phyloP scores from a whole-genome alignment of 441 rosid genomes.

The Omphalea diandra region DNA sequence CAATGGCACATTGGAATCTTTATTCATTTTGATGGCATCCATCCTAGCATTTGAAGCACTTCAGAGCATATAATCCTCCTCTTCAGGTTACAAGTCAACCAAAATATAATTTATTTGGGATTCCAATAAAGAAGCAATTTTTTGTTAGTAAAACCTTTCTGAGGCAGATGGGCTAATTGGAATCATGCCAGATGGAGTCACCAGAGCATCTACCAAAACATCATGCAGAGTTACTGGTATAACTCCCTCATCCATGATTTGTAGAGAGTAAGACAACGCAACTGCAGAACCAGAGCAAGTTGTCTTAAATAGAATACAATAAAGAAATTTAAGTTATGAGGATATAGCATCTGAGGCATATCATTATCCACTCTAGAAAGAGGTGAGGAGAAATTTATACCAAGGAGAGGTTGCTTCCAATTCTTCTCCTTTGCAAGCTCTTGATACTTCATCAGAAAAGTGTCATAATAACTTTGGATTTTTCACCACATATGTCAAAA shows the following conservation, averaged over 20 bases:
- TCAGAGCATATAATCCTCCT: conserved; percentile 7
- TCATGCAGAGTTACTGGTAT: conserved; percentile 63
- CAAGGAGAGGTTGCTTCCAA: conserved; percentile 72
- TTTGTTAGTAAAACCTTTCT: conserved; percentile 28
- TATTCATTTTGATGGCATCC: background rate
- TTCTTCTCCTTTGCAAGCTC: conserved; percentile 59
- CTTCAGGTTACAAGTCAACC: background rate
- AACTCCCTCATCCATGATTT: conserved; percentile 63
- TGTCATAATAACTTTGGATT: conserved; percentile 67
- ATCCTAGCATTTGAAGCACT: background rate
- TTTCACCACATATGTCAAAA: conserved; percentile 26
- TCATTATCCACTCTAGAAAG: background rate
- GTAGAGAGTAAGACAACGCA: conserved; percentile 78
- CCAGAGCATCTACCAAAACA: conserved; percentile 67
- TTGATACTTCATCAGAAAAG: conserved; percentile 66
- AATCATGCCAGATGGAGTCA: conserved; percentile 64
- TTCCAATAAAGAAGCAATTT: background rate
- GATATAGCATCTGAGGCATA: background rate
- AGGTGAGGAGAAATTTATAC: conserved; percentile 33
- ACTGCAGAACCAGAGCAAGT: conserved; percentile 42
- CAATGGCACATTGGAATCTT: background rate
- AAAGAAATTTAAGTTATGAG: background rate
- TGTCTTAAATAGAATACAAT: background rate
- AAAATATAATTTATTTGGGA: background rate
- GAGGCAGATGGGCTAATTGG: conserved; percentile 47